Percentiles rank a stretch among this genome's conserved stretches.
phyloP scores from a whole-genome alignment of 805 yeast genomes.

The Candida yuanshanica region DNA sequence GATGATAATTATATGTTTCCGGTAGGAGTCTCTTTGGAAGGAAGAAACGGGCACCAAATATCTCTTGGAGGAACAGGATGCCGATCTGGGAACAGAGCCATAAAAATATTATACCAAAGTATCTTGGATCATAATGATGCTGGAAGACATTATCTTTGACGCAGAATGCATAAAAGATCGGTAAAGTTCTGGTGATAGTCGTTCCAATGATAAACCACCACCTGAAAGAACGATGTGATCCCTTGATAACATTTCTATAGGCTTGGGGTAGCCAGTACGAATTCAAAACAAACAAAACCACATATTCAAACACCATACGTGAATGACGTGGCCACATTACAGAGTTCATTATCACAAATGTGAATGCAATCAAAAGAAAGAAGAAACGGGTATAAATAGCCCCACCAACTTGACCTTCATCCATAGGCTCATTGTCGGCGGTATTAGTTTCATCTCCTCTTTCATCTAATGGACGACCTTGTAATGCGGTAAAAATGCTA shows the following conservation, averaged over 20 bases:
- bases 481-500: constrained; percentile 58
- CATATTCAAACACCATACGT: constrained; percentile 53
- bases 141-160: constrained; percentile 54
- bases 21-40: constrained; percentile 70
- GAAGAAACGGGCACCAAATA: constrained; percentile 79
- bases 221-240: constrained; percentile 57
- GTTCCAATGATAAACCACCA: constrained; percentile 78
- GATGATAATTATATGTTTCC: constrained; percentile 82
- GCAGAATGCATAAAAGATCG: constrained; percentile 58
- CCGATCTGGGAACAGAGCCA: constrained; percentile 62
- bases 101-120: constrained; percentile 38
- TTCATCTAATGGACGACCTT: constrained; percentile 49
- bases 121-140: constrained; percentile 55
- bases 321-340: constrained; percentile 56
- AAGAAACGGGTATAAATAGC: constrained; percentile 53
- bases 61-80: constrained; percentile 55
- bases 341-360: constrained; percentile 53
- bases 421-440: constrained; percentile 26
- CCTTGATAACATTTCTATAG: constrained; percentile 66
- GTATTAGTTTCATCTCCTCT: constrained; percentile 17
- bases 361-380: constrained; percentile 44
- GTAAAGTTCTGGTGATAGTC: constrained; percentile 54
- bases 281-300: constrained; percentile 44
- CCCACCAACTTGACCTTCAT: constrained; percentile 53
- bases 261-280: constrained; percentile 90